Conservation (phyloP, 2,329 filamentous ascomycete species). For the Lachnellula cervina region DNA sequence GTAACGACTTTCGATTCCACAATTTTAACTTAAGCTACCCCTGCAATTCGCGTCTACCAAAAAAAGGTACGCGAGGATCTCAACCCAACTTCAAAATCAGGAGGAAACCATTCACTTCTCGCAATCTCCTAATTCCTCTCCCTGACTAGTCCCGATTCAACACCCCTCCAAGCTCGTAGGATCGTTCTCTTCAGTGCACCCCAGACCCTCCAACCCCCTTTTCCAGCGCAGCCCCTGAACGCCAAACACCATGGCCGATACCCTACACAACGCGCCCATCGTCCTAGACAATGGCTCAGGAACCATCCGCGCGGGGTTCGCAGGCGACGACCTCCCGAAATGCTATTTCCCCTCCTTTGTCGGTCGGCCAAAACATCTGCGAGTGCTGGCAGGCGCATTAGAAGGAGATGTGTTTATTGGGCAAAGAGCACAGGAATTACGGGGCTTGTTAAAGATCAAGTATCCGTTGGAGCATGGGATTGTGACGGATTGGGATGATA, state of each 20-base stretch:
- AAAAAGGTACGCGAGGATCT: no score
- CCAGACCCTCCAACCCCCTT: not conserved
- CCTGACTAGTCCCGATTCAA: no score
- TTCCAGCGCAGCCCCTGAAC: not conserved
- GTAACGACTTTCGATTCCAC: no score
- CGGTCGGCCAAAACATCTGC: constrained; percentile 88
- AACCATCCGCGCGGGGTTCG: constrained; percentile 94
- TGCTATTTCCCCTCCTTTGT: constrained; percentile 98
- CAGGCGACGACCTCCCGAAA: constrained; percentile 91
- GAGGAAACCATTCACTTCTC: no score
- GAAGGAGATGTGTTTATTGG: constrained; percentile 98
- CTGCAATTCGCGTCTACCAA: no score
- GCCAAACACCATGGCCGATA: constrained; percentile 52
- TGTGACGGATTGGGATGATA: constrained; percentile 99
- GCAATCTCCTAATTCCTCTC: no score
- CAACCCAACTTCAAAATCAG: no score
- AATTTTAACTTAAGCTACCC: no score
- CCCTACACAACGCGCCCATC: constrained; percentile 93
- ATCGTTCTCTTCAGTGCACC: no score
- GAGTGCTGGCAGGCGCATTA: constrained; percentile 90
- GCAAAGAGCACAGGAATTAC: constrained; percentile 78
- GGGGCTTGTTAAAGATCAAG: constrained; percentile 88
- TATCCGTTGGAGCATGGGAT: constrained; percentile 97
- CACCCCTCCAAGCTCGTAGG: no score
- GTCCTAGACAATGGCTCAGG: constrained; percentile 99